Base-by-base conservation (phyloP, 192 early-diverging fungal genomes). In the Backusella mclennaniae region DNA sequence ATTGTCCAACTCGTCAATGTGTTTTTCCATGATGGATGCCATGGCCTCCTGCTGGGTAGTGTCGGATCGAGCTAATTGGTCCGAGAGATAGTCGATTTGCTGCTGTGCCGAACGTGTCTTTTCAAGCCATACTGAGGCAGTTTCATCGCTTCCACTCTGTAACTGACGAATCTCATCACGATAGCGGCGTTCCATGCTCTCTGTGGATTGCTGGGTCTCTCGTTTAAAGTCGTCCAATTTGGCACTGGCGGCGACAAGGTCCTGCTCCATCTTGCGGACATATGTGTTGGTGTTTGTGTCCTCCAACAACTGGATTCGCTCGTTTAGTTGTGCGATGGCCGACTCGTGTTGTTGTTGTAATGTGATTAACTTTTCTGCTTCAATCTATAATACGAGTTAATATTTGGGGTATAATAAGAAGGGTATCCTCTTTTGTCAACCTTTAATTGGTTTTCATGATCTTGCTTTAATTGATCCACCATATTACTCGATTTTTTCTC, bases 111-210 rank as follows among this genome's bases (percentile, higher is more conserved):
- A 36, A 46, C 69, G 66, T 4, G 74, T 73, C 53, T 79, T 79
- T 31, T 79, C 78, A 6, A 79, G 26, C 78, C 78, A 79, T 19
- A 53, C 66, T 9, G 74, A 73, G 11, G 78, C 78, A 1, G 78
- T 75, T 23, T 79, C 78, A n/a, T 79, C 78, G 44, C 69, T 68
- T 17, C 69, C 78, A 36, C 69, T 79, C 17, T 75, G 78, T 33
- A 69, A 4, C n/a, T 79, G 78, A 38, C 73, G 35, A n/a, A 79
- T 79, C 36, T 79, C 73, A 17, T 75, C 67, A 52, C 78, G 63
- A 56, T 74, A 79, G 23, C 78, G 38, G n/a, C 73, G 72, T 23
- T 79, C 78, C 33, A 79, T 35, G 29, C 23, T 31, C 8, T 79
- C 78, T 0, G 46, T 73, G 4, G 66, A 31, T 21, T 75, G 73